Evolutionary conservation across 2,329 filamentous ascomycete genomes (phyloP), one percentile per base, ranked within the genome.

Genomic region (Aspergillus sp.): DNA sequence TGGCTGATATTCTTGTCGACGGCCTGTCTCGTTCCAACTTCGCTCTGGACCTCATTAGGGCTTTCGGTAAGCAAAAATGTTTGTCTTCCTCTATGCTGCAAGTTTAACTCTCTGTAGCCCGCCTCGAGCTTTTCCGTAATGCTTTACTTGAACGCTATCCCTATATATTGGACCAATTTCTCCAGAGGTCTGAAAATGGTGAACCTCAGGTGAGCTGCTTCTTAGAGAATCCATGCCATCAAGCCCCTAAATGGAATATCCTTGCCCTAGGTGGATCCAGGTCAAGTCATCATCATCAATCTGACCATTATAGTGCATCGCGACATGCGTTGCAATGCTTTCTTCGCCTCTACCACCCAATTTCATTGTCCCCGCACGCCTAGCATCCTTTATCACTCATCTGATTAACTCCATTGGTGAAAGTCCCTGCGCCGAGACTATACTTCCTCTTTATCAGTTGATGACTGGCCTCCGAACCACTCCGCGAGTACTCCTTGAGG

Each of bases 11-110:
- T 36, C 65, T 84, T n/a, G 68, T 82, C 31, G 78, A 83, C 59
- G 81, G 79, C 26, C 70, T 86, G 39, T 77, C 81, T 36, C 76
- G 80, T 50, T 84, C 82, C 71, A 75, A 79, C 4, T 81, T 82
- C 60, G 78, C 82, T 5, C 65, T 85, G 57, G 73, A 77, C 31
- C 73, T 86, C 29, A 69, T 87, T 45, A 70, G 77, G n/a, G 69
- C 65, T 42, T 77, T 87, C 31, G 78, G 82, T 84, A 57, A 62
- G 68, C 5, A 18, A 75, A 29, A 59, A 54, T n/a, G 9, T 47
- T 39, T 5, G 2, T 12, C 16, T 12, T 29, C 9, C 49, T 46
- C 20, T 26, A 14, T 14, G 36, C 16, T 3, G 9, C 11, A 39
- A 54, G 59, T 52, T 55, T 68, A 47, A 71, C 14, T 26, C n/a